These are phyloP conservation scores for Tetrahymena elliotti DNA, from an alignment of 73 alveolate genomes.

Conservation along the genomic window DNA sequence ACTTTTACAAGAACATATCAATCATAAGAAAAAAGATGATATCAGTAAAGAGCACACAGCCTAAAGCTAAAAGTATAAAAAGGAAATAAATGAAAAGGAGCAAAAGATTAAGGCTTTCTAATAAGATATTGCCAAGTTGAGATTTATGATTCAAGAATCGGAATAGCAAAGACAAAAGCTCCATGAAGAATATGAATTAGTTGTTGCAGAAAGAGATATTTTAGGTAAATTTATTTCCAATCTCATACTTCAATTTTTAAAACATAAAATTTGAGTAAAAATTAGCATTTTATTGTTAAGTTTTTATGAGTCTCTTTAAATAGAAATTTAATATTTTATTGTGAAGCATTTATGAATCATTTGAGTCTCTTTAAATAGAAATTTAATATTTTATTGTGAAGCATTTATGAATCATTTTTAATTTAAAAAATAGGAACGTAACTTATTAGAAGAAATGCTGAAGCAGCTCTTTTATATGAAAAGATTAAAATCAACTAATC, in stretches of 20 bases:
- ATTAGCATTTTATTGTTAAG: no score
- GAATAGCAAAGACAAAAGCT: constrained; percentile 64
- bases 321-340: no score
- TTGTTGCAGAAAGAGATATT: constrained; percentile 85
- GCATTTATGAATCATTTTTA: no score
- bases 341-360: no score
- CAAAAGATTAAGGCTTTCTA: constrained; percentile 16
- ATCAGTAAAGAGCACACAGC: constrained; percentile 48
- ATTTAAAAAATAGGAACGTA: constrained; percentile 34
- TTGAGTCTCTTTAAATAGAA: no score
- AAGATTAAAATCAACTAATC: constrained; percentile 84
- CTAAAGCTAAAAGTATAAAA: constrained; percentile 51
- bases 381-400: no score
- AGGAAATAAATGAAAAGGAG: constrained; percentile 48
- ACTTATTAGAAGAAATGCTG: constrained; percentile 89
- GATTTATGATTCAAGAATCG: constrained; percentile 71
- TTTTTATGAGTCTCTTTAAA: no score
- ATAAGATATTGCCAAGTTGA: constrained; percentile 52
- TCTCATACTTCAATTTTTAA: no score
- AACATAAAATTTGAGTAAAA: no score
- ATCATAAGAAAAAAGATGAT: constrained; percentile 44
- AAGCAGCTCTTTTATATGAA: constrained; percentile 83
- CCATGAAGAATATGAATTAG: constrained; percentile 68
- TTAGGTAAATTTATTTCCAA: constrained; percentile 23
- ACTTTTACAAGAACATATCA: constrained; percentile 57